Evolutionary conservation across 129 eudicot species (phyloP), one percentile per base, ranked within the genome.

Genomic region (Silybum marianum): DNA sequence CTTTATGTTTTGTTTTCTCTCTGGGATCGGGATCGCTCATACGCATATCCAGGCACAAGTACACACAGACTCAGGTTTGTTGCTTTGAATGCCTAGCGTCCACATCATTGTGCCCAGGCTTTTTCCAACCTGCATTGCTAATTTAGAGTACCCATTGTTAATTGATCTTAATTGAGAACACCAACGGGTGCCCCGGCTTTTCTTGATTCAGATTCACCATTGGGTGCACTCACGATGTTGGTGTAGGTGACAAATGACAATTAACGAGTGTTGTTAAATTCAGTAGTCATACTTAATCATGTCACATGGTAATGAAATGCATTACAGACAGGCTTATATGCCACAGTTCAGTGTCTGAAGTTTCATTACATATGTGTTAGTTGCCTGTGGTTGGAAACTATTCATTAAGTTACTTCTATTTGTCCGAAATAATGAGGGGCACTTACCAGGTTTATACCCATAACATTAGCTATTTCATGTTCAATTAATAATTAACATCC

Each of bases 181-280:
- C 71, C 9, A 46, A 12, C 6, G 66, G 66, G 66, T 58, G 66
- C 66, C 66, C 66, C 5, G 10, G 66, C 23, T 73, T 81, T 21
- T 38, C 74, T 62, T 63, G 34, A 63, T 62, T 60, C 38, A 24
- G 46, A 32, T 51, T 73, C 25, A 46, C 70, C 4, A 48, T 28
- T 24, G 65, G 69, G 76, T 67, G 60, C 80, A 75, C 75, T 82
- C 25, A 26, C n/a, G 40, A 67, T 46, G 25, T 44, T 82, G 70
- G 76, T 81, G 13, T 65, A 65, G 28, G 69, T 65, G 69, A 65
- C 69, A 21, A 8, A 30, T 65, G 69, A 65, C 69, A 21, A 8
- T 58, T 65, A 21, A 21, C 3, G 69, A 65, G 4, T 65, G 28
- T 58, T 63, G 69, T 63, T 63, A 30, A 73, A 63, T 80, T 60